phyloP scores from a whole-genome alignment of 1,139 yeast species.

The Tardiomyces digboiensis region DNA sequence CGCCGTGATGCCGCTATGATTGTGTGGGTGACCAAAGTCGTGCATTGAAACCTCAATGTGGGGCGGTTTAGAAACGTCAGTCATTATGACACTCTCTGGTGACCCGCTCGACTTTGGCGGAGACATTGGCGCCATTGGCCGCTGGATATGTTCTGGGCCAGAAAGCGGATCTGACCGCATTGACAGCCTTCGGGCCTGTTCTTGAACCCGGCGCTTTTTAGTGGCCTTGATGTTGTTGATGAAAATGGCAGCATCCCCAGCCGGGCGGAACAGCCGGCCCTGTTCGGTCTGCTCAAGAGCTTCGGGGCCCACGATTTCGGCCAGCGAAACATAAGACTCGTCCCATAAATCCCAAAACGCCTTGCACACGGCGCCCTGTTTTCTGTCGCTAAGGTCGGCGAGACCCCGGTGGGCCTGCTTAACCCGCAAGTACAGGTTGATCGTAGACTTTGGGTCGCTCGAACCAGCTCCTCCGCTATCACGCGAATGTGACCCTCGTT shows the following conservation, averaged over 20 bases:
- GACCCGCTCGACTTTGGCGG: constrained; percentile 1
- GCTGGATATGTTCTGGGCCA: neutral
- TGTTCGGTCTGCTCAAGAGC: constrained; percentile 18
- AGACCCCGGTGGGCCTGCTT: constrained; percentile 19
- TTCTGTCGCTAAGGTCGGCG: constrained; percentile 22
- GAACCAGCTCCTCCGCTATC: constrained; percentile 3
- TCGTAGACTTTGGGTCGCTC: constrained; percentile 10
- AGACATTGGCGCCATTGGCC: constrained; percentile 1
- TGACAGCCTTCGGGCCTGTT: constrained; percentile 12
- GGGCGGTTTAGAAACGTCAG: constrained; percentile 2
- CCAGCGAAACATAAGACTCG: constrained; percentile 21
- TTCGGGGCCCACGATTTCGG: constrained; percentile 22
- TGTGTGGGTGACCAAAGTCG: too few species aligned
- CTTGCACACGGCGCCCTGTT: constrained; percentile 26
- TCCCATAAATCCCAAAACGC: constrained; percentile 29
- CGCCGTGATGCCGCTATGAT: too few species aligned
- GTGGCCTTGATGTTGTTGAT: constrained; percentile 17
- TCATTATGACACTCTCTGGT: constrained; percentile 1
- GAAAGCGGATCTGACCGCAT: neutral
- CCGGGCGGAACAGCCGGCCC: constrained; percentile 24
- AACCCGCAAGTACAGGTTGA: constrained; percentile 17
- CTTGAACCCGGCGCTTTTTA: constrained; percentile 12
- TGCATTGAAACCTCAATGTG: neutral
- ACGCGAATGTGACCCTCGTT: too few species aligned
- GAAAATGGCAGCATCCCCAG: constrained; percentile 25